Evolutionary conservation across 2,329 filamentous ascomycete species (phyloP).

Genomic region (Arthroderma sp.): DNA sequence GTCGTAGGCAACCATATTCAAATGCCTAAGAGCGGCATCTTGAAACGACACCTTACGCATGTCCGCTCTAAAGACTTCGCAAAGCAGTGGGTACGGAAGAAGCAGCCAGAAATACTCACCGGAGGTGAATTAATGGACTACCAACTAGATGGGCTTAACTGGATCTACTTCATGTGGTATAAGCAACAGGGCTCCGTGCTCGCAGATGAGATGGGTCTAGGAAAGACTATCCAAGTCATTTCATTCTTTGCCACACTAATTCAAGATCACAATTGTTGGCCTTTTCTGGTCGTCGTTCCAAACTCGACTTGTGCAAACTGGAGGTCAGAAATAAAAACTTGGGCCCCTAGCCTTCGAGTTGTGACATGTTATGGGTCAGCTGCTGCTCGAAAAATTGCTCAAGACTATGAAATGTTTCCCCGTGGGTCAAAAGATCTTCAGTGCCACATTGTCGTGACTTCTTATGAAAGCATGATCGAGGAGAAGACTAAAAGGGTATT

Average conservation of each 20-base stretch:
- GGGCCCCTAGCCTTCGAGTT: constrained; percentile 73
- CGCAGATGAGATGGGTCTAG: constrained; percentile 95
- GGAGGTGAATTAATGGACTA: constrained; percentile 85
- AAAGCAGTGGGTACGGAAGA: constrained; percentile 51
- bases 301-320: constrained; percentile 97
- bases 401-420: constrained; percentile 76
- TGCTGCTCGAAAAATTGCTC: constrained; percentile 61
- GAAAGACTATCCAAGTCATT: constrained; percentile 92
- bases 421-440: constrained; percentile 50
- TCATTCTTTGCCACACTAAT: constrained; percentile 64
- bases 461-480: constrained; percentile 79
- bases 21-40: constrained; percentile 39
- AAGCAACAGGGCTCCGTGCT: constrained; percentile 73
- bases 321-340: constrained; percentile 89
- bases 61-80: constrained; percentile 56
- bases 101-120: constrained; percentile 61
- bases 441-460: constrained; percentile 87
- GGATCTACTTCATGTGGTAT: constrained; percentile 86
- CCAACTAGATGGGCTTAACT: constrained; percentile 85
- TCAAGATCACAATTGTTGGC: constrained; percentile 63
- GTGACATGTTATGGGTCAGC: constrained; percentile 84
- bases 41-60: constrained; percentile 57
- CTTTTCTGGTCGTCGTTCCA: constrained; percentile 84
- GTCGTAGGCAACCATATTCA: constrained; percentile 66
- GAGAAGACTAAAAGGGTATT: constrained; percentile 56